Evolutionary conservation across 163 green algal species (phyloP).

Genomic region (Scenedesmus sp.): DNA sequence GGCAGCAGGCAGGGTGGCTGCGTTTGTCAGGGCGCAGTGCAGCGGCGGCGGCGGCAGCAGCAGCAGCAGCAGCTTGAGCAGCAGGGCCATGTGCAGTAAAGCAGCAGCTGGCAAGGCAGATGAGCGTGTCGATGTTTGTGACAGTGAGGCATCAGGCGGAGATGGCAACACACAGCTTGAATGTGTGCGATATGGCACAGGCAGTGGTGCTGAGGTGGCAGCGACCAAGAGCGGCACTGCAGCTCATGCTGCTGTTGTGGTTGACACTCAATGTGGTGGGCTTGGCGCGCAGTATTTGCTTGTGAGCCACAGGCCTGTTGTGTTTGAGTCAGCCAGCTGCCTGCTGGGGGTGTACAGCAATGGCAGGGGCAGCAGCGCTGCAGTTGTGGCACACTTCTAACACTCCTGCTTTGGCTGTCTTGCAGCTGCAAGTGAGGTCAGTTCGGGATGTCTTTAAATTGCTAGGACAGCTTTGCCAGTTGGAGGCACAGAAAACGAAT

Average conservation of each 20-base stretch:
- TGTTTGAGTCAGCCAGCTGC: constrained; percentile 66
- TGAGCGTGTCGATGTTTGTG: neutral
- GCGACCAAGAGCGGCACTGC: neutral
- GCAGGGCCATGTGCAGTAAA: neutral
- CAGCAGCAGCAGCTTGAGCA: neutral
- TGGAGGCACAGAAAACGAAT: too few relatives aligned
- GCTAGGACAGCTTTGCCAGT: too few relatives aligned
- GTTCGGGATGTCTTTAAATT: too few relatives aligned
- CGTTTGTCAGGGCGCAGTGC: constrained; percentile 69
- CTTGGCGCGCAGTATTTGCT: constrained; percentile 82
- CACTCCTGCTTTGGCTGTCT: too few relatives aligned
- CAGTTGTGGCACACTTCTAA: constrained; percentile 44
- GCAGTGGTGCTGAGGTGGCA: neutral
- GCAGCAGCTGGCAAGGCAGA: neutral
- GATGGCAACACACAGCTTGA: neutral
- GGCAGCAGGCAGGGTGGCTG: constrained; percentile 72
- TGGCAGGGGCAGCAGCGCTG: constrained; percentile 44
- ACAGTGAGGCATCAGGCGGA: too few relatives aligned
- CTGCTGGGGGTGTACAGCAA: constrained; percentile 60
- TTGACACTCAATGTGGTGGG: neutral
- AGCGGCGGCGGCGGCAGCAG: neutral
- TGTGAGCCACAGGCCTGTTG: constrained; percentile 82
- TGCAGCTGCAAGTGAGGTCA: too few relatives aligned
- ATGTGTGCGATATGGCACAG: neutral
- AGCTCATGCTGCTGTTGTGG: neutral